Conservation (phyloP, 495 filamentous ascomycete genomes). For the Lasiosphaeria miniovina region DNA sequence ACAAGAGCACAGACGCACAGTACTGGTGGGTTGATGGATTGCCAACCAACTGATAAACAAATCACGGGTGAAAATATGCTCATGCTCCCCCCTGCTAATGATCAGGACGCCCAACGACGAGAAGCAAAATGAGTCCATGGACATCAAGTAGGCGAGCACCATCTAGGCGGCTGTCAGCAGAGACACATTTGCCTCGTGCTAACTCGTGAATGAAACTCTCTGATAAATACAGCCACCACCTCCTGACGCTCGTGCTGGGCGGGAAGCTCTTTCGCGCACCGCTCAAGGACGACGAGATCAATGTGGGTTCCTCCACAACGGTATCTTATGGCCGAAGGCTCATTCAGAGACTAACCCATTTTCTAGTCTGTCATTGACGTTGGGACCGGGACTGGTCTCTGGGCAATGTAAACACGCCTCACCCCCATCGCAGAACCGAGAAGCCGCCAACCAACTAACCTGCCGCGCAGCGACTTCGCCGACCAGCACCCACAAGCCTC, state of each 20-base stretch:
- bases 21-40: slow-evolving; percentile 27
- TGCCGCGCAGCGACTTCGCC: slow-evolving; percentile 30
- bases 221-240: slow-evolving; percentile 31
- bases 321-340: background rate
- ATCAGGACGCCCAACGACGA: slow-evolving; percentile 42
- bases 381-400: slow-evolving; percentile 56
- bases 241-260: slow-evolving; percentile 42
- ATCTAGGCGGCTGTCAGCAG: background rate
- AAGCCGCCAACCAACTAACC: slow-evolving; percentile 9
- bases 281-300: slow-evolving; percentile 33
- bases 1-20: slow-evolving; percentile 22
- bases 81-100: slow-evolving; percentile 3
- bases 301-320: background rate
- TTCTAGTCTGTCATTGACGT: slow-evolving; percentile 58
- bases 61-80: background rate
- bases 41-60: background rate
- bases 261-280: slow-evolving; percentile 59
- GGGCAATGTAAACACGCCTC: slow-evolving; percentile 37
- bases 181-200: background rate
- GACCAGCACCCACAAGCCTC: slow-evolving; percentile 52
- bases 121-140: slow-evolving; percentile 36
- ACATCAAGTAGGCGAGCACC: slow-evolving; percentile 33
- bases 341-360: background rate
- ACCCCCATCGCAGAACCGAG: background rate
- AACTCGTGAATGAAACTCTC: background rate